Percentiles rank a stretch among this genome's conserved stretches.
phyloP scores from a whole-genome alignment of 331 rosid species.

The Telfairia occidentalis region DNA sequence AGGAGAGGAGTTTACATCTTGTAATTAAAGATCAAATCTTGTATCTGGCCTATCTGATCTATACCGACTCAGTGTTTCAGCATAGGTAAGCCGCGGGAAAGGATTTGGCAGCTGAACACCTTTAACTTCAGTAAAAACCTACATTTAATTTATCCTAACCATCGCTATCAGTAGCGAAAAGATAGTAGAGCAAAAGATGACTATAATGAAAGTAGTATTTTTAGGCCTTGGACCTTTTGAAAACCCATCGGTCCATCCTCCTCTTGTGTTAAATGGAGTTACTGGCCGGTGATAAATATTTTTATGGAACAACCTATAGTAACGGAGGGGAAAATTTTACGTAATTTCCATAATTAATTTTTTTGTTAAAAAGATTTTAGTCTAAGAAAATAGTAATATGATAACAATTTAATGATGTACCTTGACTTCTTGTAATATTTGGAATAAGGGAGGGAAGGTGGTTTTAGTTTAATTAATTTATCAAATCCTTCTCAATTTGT shows the following conservation, averaged over 20 bases:
- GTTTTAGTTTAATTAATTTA: too few species aligned
- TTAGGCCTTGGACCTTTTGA: background rate
- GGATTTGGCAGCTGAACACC: conserved; percentile 79
- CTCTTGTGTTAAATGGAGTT: background rate
- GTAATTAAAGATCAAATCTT: conserved; percentile 79
- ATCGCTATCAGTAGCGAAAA: conserved; percentile 3
- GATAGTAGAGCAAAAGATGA: conserved; percentile 6
- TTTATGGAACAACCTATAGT: background rate
- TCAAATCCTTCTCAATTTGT: too few species aligned
- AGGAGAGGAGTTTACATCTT: conserved; percentile 50
- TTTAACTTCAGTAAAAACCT: conserved; percentile 82
- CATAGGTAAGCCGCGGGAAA: conserved; percentile 94
- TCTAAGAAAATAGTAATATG: too few species aligned
- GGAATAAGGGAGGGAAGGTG: too few species aligned
- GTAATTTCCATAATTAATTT: too few species aligned
- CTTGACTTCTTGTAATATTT: too few species aligned
- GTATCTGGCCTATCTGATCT: conserved; percentile 90
- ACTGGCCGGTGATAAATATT: background rate
- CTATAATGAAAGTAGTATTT: background rate
- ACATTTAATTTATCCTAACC: conserved; percentile 20
- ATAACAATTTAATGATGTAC: too few species aligned
- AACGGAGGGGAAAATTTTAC: too few species aligned
- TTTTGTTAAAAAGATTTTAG: too few species aligned
- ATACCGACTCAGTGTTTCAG: conserved; percentile 84
- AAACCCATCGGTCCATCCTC: background rate